A percentile compares a stretch with the other conserved stretches of the same genome.
Conservation (phyloP, 768 basidiomycete species). For the Asterophora parasitica region DNA sequence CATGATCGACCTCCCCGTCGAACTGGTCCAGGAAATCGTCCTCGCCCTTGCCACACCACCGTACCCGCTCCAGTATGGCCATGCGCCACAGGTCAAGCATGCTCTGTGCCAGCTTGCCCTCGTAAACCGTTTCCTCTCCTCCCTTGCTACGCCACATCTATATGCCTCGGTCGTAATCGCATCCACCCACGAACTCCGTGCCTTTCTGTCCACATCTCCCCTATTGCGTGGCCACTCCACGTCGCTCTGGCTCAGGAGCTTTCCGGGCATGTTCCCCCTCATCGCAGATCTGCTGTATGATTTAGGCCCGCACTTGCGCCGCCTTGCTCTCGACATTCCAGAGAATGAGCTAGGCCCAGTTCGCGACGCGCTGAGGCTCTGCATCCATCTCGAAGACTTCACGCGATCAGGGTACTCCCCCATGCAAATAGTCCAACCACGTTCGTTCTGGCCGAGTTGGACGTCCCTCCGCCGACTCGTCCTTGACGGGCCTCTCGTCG, state of each 20-base stretch:
- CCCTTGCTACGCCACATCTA: constrained; percentile 8
- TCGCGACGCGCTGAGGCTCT: constrained; percentile 8
- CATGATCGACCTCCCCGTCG: constrained; percentile 12
- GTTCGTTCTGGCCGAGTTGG: constrained; percentile 10
- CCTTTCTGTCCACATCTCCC: constrained; percentile 5
- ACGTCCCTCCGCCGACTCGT: constrained; percentile 10
- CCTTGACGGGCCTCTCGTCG: constrained; percentile 12
- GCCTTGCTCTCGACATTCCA: constrained; percentile 13
- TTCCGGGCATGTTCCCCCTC: constrained; percentile 3
- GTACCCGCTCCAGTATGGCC: constrained; percentile 11
- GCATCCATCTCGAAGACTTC: constrained; percentile 12
- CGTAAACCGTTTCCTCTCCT: constrained; percentile 6
- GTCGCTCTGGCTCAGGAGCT: constrained; percentile 9
- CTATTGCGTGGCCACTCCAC: constrained; percentile 1
- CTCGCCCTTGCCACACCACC: constrained; percentile 1
- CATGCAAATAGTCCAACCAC: constrained; percentile 9
- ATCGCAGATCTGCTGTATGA: constrained; percentile 8
- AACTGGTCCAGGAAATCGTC: constrained; percentile 14
- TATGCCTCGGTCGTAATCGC: constrained; percentile 14
- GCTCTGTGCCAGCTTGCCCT: constrained; percentile 11
- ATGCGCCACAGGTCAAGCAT: constrained; percentile 8
- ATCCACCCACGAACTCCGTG: constrained; percentile 2
- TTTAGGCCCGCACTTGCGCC: constrained; percentile 9
- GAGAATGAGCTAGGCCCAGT: constrained; percentile 7
- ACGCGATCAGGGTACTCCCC: constrained; percentile 12